Evolutionary conservation across 2,329 filamentous ascomycete genomes (phyloP), one percentile per base, ranked within the genome.

Genomic region (Endocalyx cinctus): DNA sequence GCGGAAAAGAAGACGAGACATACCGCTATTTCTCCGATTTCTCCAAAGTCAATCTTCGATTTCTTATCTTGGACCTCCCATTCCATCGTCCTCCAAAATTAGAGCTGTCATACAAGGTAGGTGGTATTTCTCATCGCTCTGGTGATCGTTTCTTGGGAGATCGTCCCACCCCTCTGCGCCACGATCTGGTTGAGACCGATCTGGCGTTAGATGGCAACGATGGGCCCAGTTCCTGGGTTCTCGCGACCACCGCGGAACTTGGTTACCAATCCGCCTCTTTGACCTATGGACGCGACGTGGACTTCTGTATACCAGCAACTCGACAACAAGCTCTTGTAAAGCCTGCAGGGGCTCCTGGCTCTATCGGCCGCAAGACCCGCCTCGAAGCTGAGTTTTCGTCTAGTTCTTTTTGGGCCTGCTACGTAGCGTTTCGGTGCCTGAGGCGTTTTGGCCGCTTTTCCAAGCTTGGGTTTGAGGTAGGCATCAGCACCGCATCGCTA

Each of bases 381-480:
- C 25, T 68, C 12, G 67, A 71, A 36, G 51, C 63, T 7, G 67
- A 70, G 34, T 45, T 70, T 1, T 64, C 59, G 15, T 57, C 56
- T 20, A 60, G 52, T 36, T 55, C 52, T 1, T 47, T 57, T 20
- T 52, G 52, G 13, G 54, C 61, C 18, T 57, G 57, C 18, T 62
- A 63, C 40, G 43, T 70, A 4, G 63, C 67, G 17, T 42, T 71
- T 25, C 64, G 68, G 5, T 64, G 62, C 28, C 55, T 72, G 31
- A 66, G 54, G 46, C 57, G 55, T 23, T 44, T 63, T 27, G 64
- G 67, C 22, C 49, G 55, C 7, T 63, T 63, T 46, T 59, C 65
- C 29, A 63, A 57, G 26, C 40, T 67, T 12, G 68, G 68, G 10
- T 48, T 72, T 20, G 68, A 72, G 36, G 41, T 71, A 10, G 64